Percentiles rank a stretch among this genome's conserved stretches.
These are phyloP conservation scores for Pseudotsuga menziesii DNA, from an alignment of 75 land plant genomes.

Conservation along the genomic window DNA sequence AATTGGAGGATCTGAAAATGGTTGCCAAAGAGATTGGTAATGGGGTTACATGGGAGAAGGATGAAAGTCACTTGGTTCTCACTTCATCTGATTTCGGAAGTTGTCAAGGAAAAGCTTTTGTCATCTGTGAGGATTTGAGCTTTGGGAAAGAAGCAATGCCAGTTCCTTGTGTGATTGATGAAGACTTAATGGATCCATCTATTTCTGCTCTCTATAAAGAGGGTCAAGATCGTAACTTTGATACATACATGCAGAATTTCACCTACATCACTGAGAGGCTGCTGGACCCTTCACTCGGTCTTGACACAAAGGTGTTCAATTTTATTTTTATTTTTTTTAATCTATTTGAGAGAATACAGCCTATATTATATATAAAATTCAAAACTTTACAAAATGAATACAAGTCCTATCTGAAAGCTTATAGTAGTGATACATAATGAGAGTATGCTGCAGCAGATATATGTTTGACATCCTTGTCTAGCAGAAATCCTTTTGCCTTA, in stretches of 20 bases:
- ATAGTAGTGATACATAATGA: too few relatives aligned
- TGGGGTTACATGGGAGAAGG: slow-evolving; percentile 30
- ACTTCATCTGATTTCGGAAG: slow-evolving; percentile 19
- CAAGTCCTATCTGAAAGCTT: too few relatives aligned
- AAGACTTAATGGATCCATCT: slow-evolving; percentile 40
- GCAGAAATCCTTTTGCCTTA: too few relatives aligned
- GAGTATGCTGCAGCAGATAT: too few relatives aligned
- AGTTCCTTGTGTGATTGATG: slow-evolving; percentile 79
- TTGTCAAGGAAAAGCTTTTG: slow-evolving; percentile 11
- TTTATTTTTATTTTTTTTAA: background rate
- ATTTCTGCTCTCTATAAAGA: slow-evolving; percentile 24
- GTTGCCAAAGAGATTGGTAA: slow-evolving; percentile 5
- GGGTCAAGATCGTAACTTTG: slow-evolving; percentile 13
- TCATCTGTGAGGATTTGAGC: slow-evolving; percentile 84
- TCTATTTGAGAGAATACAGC: background rate
- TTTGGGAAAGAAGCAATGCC: slow-evolving; percentile 79
- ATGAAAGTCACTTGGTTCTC: slow-evolving; percentile 57
- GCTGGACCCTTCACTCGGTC: slow-evolving; percentile 69
- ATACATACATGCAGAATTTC: slow-evolving; percentile 75
- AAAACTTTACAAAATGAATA: too few relatives aligned
- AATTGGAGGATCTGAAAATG: slow-evolving; percentile 8
- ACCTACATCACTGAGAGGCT: slow-evolving; percentile 65
- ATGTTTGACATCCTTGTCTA: too few relatives aligned
- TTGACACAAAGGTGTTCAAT: slow-evolving; percentile 58
- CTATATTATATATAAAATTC: too few relatives aligned